A percentile compares a stretch with the other conserved stretches of the same genome.
phyloP scores from a whole-genome alignment of 2,329 filamentous ascomycete species.

The Cladophialophora yegresii region DNA sequence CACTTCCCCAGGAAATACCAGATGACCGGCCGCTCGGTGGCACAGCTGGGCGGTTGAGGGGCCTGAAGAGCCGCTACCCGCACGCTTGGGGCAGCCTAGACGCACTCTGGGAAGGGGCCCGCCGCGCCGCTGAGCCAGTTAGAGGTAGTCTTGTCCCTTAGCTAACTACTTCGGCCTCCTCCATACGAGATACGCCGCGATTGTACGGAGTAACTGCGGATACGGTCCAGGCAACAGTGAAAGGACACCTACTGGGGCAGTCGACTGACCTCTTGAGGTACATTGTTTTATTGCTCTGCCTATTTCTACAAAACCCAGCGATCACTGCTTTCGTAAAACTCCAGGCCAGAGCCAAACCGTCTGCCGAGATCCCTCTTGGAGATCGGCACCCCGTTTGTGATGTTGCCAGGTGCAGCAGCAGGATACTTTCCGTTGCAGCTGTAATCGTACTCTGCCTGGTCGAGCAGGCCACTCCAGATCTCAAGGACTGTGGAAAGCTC shows the following conservation, averaged over 20 bases:
- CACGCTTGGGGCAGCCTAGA: not conserved
- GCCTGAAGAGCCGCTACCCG: constrained; percentile 8
- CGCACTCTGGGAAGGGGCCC: not conserved
- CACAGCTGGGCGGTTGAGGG: not conserved
- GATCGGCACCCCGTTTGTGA: constrained; percentile 38
- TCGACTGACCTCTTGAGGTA: not conserved
- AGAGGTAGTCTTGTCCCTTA: not conserved
- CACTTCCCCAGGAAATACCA: constrained; percentile 8
- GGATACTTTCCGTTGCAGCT: constrained; percentile 61
- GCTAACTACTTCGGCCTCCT: not conserved
- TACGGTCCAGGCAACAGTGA: not conserved
- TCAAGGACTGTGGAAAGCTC: constrained; percentile 68
- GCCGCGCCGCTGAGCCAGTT: not conserved
- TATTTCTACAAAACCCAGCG: constrained; percentile 7
- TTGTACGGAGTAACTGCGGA: not conserved
- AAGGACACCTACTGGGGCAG: not conserved
- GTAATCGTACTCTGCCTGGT: constrained; percentile 62
- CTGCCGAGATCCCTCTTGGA: constrained; percentile 7
- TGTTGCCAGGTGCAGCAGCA: constrained; percentile 34
- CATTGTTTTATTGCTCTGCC: not conserved
- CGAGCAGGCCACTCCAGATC: constrained; percentile 61
- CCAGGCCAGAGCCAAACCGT: constrained; percentile 14
- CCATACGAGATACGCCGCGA: not conserved
- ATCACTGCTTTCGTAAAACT: constrained; percentile 19
- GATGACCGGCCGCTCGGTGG: not conserved